phyloP scores from a whole-genome alignment of 2,329 filamentous ascomycete genomes.

The Arachnopeziza araneosa region DNA sequence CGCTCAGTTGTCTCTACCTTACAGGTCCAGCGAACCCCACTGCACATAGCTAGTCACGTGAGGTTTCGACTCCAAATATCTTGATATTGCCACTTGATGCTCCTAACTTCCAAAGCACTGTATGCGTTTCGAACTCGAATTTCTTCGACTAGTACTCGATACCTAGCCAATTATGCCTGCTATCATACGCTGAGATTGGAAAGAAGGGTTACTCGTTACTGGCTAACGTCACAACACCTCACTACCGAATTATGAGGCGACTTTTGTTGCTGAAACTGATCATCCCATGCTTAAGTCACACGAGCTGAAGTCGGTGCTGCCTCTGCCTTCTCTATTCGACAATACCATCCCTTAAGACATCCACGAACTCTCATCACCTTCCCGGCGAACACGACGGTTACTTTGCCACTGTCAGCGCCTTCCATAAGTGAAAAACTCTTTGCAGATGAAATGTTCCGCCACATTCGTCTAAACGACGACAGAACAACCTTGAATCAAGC shows the following conservation, averaged over 20 bases:
- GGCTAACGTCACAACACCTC: not conserved
- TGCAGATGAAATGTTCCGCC: not conserved
- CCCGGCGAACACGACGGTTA: not conserved
- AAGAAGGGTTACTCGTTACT: not conserved
- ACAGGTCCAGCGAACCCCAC: not conserved
- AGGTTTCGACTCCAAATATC: not conserved
- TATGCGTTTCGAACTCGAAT: not conserved
- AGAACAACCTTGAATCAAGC: not conserved
- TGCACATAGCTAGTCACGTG: not conserved
- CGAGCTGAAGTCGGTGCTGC: too few species aligned
- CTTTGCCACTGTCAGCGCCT: not conserved
- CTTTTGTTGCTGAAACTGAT: too few species aligned
- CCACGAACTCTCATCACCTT: not conserved
- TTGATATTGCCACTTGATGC: not conserved
- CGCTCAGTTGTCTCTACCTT: not conserved
- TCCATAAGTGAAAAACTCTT: not conserved
- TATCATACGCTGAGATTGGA: not conserved
- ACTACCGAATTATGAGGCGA: too few species aligned
- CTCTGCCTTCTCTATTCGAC: too few species aligned
- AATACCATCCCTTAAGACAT: not conserved
- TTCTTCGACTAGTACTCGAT: not conserved
- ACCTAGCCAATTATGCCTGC: not conserved
- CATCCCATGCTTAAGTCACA: too few species aligned
- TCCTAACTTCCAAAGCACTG: not conserved
- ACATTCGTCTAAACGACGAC: not conserved